Base-by-base conservation (phyloP, 2,329 filamentous ascomycete genomes). In the Ophiostoma piceae region DNA sequence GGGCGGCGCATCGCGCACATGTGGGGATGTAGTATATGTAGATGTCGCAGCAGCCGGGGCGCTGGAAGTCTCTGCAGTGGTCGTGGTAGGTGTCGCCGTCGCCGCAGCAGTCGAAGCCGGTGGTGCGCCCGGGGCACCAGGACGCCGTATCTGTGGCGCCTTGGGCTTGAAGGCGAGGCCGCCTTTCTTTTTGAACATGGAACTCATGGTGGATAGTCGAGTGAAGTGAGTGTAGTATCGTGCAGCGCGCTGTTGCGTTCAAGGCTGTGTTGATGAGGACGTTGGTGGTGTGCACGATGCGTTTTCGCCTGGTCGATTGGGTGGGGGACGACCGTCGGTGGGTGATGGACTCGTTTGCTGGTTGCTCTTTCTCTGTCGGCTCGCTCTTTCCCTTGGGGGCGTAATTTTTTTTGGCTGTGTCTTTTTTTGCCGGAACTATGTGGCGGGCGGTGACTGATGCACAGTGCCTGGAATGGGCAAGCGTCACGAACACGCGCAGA, bases 91-190 rank as follows among this genome's bases (percentile, higher is more conserved):
- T 39, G 68, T 12, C 7, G 47, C 47, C 47, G 66, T 16, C n/a
- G 65, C 41, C 22, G 66, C 26, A 3, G 66, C 37, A n/a, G 67
- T 11, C 79, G 57, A 32, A 16, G 76, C 70, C 77, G 80, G 77
- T 8, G 71, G 22, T 69, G 81, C 79, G 73, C 82, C 81, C 72
- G 83, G 80, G 71, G 84, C 70, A n/a, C 39, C 82, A 76, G 69
- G 35, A 7, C 88, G 85, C 73, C 83, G 82, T 43, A 67, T 65
- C 9, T 80, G 77, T 41, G 85, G 86, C 73, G 86, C 85, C 80
- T 90, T 92, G 64, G 90, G 90, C 77, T 90, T 90, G 80, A 92
- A 92, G 80, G 83, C 83, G 71, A 83, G 80, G 74, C 83, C 83
- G 74, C 84, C 82, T 79, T 91, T 90, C 80, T 91, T 91, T 78